phyloP scores from a whole-genome alignment of 441 rosid genomes.

The Euphorbia schlechtendalii region DNA sequence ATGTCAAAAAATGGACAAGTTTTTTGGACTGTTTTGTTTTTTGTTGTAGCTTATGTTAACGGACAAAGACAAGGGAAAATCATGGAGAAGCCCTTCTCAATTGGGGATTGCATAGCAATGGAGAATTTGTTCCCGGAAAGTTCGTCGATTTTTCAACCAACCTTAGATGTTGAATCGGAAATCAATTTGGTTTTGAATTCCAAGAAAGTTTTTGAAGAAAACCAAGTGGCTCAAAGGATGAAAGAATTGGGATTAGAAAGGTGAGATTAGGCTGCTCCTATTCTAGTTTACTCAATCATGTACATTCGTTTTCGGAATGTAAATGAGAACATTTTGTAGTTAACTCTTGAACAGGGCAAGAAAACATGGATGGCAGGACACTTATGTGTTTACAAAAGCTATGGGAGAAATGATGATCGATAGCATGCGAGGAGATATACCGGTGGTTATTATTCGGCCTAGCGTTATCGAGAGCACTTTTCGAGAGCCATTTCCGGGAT shows the following conservation, averaged over 20 bases:
- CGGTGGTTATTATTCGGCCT: conserved; percentile 73
- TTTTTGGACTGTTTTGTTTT: neutral
- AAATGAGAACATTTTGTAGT: neutral
- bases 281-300: too few relatives aligned
- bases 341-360: conserved; percentile 54
- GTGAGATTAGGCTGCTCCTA: conserved; percentile 22
- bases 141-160: conserved; percentile 24
- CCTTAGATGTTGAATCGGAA: conserved; percentile 57
- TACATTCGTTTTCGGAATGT: too few relatives aligned
- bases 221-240: conserved; percentile 50
- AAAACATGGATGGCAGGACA: conserved; percentile 89
- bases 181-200: conserved; percentile 44
- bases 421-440: conserved; percentile 63
- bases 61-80: conserved; percentile 87
- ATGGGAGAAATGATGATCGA: conserved; percentile 95
- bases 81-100: conserved; percentile 66
- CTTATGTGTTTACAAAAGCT: conserved; percentile 92
- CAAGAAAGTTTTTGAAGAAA: conserved; percentile 28
- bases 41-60: conserved; percentile 66
- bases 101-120: conserved; percentile 64
- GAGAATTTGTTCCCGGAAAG: conserved; percentile 40
- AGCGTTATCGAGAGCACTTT: conserved; percentile 86
- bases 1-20: too few relatives aligned
- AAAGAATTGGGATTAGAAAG: conserved; percentile 74
- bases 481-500: conserved; percentile 89